Base-by-base conservation (phyloP, 805 yeast genomes). In the Limtongozyma cylindracea region DNA sequence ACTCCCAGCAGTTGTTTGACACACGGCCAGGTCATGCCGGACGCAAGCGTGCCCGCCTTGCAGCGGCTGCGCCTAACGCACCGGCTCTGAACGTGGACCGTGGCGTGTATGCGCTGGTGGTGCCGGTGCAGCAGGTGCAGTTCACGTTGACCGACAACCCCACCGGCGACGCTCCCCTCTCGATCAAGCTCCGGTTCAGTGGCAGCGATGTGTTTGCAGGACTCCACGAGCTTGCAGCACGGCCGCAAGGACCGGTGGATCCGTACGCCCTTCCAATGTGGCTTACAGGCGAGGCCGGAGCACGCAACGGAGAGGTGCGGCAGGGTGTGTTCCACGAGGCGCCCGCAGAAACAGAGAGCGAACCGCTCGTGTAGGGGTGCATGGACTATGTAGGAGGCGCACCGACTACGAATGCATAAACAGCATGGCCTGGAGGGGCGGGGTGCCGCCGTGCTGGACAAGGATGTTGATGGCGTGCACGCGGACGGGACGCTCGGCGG, bases 131-230 rank as follows among this genome's bases (percentile, higher is more conserved):
- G 27, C 49, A 43, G 26, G 57, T 58, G 5, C 56, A 53, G 12
- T 65, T 55, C 27, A 32, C 32, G 2, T 23, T 66, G 2, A 41
- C 45, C 24, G 53, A 53, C 21, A 39, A 39, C 16, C 23, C 26
- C 7, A 20, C 24, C n/a, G 25, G 22, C 5, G 19, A 25, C 9
- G 24, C 24, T 3, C 21, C 17, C 12, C 31, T 42, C 4, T 26
- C 41, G n/a, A 40, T 48, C 5, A 42, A 34, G 12, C 19, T 49
- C 28, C 47, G 53, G 25, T 39, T 76, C 4, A 43, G 53, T 3
- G 92, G 92, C 2, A 50, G 47, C 11, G 91, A 76, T 36, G 56
- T 77, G 0, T 76, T 67, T 51, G 91, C 64, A 3, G 92, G 92
- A 1, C 34, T 76, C 18, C 78, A 72, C 38, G 69, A 72, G 33